These are phyloP conservation scores for Hibiscus mutabilis DNA, from an alignment of 345 rosid genomes.

Conservation along the genomic window DNA sequence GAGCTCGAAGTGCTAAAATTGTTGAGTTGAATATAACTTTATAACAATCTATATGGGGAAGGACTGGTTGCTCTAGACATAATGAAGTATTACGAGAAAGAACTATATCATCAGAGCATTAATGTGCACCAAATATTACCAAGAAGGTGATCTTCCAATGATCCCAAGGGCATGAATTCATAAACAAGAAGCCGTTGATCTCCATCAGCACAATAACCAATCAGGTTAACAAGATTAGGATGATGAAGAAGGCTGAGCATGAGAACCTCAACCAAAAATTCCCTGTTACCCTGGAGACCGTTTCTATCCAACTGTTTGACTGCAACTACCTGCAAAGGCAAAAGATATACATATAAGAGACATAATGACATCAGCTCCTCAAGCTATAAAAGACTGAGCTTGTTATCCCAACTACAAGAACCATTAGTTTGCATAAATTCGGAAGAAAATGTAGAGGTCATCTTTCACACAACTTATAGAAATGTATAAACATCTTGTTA, in stretches of 20 bases:
- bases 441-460: not conserved
- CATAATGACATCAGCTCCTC: not conserved
- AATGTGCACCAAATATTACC: conserved; percentile 38
- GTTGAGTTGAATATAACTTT: not conserved
- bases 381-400: not conserved
- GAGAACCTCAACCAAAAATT: conserved; percentile 96
- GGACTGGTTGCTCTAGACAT: not conserved
- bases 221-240: conserved; percentile 83
- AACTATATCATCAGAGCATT: not conserved
- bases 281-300: conserved; percentile 98
- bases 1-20: not conserved
- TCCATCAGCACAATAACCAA: conserved; percentile 99
- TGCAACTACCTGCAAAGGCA: conserved; percentile 68
- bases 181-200: conserved; percentile 98
- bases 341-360: not conserved
- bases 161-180: conserved; percentile 95
- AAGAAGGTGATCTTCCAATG: conserved; percentile 96
- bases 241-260: conserved; percentile 99
- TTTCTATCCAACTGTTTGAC: conserved; percentile 93
- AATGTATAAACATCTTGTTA: not conserved
- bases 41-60: not conserved
- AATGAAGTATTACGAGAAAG: not conserved
- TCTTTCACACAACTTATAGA: not conserved
- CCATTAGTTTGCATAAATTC: not conserved
- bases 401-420: not conserved